These are phyloP conservation scores for Friedmanniomyces endolithicus DNA, from an alignment of 495 filamentous ascomycete genomes.

Conservation along the genomic window DNA sequence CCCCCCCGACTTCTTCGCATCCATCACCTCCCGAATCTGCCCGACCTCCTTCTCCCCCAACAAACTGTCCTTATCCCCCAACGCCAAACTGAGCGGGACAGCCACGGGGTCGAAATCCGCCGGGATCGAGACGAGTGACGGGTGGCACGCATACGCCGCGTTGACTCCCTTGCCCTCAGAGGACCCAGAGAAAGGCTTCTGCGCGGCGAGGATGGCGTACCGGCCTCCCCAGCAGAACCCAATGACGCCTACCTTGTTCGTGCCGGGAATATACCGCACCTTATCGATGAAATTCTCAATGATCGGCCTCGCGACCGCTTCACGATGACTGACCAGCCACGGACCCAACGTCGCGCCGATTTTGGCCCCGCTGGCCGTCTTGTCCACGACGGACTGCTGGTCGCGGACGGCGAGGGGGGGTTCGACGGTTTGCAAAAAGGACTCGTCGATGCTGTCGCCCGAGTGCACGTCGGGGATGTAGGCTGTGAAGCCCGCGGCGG, in stretches of 20 bases:
- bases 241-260: constrained; percentile 25
- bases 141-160: constrained; percentile 26
- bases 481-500: constrained; percentile 21
- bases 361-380: constrained; percentile 19
- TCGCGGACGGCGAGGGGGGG: constrained; percentile 22
- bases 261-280: constrained; percentile 23
- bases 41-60: constrained; percentile 20
- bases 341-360: constrained; percentile 23
- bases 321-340: constrained; percentile 24
- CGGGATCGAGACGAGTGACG: constrained; percentile 22
- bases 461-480: constrained; percentile 27
- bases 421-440: constrained; percentile 25
- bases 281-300: constrained; percentile 26
- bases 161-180: constrained; percentile 17
- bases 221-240: constrained; percentile 29
- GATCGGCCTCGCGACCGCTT: constrained; percentile 23
- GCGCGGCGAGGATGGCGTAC: constrained; percentile 23
- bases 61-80: constrained; percentile 24
- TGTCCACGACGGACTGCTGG: constrained; percentile 13
- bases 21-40: constrained; percentile 27
- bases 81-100: constrained; percentile 23
- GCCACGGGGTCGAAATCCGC: constrained; percentile 23
- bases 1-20: constrained; percentile 21
- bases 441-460: constrained; percentile 22
- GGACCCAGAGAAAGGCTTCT: constrained; percentile 3